These are phyloP conservation scores for Beauveria sp. DNA, from an alignment of 2,329 filamentous ascomycete species.

Conservation along the genomic window DNA sequence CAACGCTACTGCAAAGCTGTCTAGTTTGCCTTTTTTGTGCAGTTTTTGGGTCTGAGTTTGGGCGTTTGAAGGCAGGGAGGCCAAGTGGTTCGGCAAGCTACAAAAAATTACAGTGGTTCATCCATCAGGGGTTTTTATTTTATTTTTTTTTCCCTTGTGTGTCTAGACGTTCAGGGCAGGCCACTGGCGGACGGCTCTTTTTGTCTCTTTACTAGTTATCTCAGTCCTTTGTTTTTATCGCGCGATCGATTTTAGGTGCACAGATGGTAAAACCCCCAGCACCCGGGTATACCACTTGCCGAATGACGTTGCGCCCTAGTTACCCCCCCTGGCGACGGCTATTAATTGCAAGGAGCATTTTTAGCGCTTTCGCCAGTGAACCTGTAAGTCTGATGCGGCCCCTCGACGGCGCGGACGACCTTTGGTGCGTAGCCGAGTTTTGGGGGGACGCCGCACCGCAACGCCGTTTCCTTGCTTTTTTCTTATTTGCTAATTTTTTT, in stretches of 20 bases:
- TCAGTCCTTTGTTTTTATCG: not conserved
- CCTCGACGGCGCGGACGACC: not conserved
- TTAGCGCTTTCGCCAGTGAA: not conserved
- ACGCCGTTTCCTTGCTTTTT: not conserved
- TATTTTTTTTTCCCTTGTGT: not conserved
- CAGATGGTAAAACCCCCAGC: not conserved
- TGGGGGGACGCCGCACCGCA: not conserved
- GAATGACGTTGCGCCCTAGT: not conserved
- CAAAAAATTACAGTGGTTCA: constrained; percentile 7
- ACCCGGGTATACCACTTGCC: not conserved
- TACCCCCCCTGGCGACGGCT: not conserved
- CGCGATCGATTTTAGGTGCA: constrained; percentile 5
- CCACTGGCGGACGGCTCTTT: not conserved
- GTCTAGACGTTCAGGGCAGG: not conserved
- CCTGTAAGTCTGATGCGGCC: not conserved
- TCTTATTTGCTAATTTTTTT: too few species aligned
- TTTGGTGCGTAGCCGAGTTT: not conserved
- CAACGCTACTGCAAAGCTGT: too few species aligned
- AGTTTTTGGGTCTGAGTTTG: too few species aligned
- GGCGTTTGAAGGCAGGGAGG: not conserved
- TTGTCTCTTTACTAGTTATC: not conserved
- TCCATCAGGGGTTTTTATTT: not conserved
- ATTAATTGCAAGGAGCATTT: constrained; percentile 4
- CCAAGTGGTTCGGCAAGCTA: not conserved
- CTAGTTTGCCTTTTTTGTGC: too few species aligned